Evolutionary conservation across 2,329 filamentous ascomycete species (phyloP).

Genomic region (Aspergillus fischeri): DNA sequence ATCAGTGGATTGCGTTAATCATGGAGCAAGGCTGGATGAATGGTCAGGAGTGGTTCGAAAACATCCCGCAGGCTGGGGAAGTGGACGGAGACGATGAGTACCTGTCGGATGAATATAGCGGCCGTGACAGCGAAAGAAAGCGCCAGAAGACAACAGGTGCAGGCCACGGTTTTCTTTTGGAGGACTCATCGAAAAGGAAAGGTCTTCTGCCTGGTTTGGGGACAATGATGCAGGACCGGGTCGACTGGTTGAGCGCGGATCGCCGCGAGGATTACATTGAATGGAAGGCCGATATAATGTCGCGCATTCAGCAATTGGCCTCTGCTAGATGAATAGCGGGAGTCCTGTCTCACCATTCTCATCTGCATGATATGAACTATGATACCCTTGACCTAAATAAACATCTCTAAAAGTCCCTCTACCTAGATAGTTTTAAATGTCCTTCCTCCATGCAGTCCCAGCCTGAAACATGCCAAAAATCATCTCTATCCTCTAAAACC

Average conservation of each 20-base stretch:
- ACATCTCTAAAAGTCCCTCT: neutral
- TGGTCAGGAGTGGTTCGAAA: slow-evolving; percentile 64
- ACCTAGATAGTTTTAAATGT: neutral
- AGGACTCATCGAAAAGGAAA: slow-evolving; percentile 20
- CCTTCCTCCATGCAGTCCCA: neutral
- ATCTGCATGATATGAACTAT: neutral
- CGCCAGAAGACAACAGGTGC: slow-evolving; percentile 18
- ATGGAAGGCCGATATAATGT: slow-evolving; percentile 43
- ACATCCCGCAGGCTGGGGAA: slow-evolving; percentile 43
- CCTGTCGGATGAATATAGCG: slow-evolving; percentile 31
- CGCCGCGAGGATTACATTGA: slow-evolving; percentile 37
- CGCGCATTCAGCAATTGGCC: slow-evolving; percentile 26
- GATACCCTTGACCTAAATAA: neutral
- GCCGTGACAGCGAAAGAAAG: slow-evolving; percentile 27
- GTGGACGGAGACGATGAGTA: slow-evolving; percentile 32
- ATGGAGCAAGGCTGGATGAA: slow-evolving; percentile 48
- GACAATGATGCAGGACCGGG: slow-evolving; percentile 49
- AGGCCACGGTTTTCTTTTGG: slow-evolving; percentile 8
- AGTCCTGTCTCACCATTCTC: neutral
- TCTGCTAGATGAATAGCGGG: neutral
- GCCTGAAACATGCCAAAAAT: neutral
- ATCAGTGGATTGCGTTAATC: slow-evolving; percentile 58
- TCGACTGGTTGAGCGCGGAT: slow-evolving; percentile 46
- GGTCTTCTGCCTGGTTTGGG: slow-evolving; percentile 45
- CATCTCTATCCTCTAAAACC: neutral